These are phyloP conservation scores for Cenococcum geophilum DNA, from an alignment of 495 filamentous ascomycete genomes.

Conservation along the genomic window DNA sequence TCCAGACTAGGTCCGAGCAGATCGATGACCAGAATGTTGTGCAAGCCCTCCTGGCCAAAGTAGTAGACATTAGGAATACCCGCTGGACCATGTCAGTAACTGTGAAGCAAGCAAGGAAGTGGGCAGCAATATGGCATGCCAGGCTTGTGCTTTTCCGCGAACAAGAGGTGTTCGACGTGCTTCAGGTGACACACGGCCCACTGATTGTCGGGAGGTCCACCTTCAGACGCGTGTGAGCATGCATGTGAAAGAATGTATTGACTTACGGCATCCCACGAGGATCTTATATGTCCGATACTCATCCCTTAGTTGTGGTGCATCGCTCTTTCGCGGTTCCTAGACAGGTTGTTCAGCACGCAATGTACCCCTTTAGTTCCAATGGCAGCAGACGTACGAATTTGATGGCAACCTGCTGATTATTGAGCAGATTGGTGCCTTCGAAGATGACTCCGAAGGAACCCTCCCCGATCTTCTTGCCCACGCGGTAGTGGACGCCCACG, in stretches of 20 bases:
- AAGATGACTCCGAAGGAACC: conserved; percentile 99
- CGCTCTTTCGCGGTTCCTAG: conserved; percentile 96
- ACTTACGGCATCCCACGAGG: conserved; percentile 97
- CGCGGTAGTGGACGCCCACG: conserved; percentile 96
- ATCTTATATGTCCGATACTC: conserved; percentile 99
- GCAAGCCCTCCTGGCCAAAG: conserved; percentile 96
- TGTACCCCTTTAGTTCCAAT: background rate
- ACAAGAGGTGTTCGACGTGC: conserved; percentile 3
- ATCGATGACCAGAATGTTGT: conserved; percentile 99
- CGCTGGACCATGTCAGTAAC: conserved; percentile 47
- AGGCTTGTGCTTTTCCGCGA: background rate
- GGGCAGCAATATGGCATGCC: background rate
- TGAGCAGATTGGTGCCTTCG: conserved; percentile 95
- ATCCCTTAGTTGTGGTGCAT: conserved; percentile 95
- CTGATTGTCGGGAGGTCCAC: background rate
- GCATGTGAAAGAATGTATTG: conserved; percentile 42
- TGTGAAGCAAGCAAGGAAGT: background rate
- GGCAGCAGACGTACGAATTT: conserved; percentile 77
- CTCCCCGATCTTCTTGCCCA: conserved; percentile 99
- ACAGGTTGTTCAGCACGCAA: background rate
- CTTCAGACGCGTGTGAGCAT: background rate
- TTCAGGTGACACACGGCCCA: background rate
- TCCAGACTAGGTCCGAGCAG: conserved; percentile 93
- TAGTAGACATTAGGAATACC: conserved; percentile 99
- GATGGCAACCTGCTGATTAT: conserved; percentile 99